A percentile compares a stretch with the other conserved stretches of the same genome.
Conservation (phyloP, 306 rosid species). For the Quercus glauca region DNA sequence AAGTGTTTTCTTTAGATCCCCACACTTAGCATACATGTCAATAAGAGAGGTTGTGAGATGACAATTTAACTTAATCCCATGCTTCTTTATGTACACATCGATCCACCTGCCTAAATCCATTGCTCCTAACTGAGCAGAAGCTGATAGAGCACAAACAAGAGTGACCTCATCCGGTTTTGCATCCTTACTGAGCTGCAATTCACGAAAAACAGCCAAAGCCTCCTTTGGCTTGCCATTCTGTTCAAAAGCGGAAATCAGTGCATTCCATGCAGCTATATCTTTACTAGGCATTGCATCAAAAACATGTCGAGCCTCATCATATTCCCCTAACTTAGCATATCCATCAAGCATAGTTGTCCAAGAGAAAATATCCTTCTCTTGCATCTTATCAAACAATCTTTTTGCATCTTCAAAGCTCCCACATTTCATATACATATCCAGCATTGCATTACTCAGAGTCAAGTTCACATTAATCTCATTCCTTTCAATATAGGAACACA, state of each 20-base stretch:
- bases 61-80: constrained; percentile 38
- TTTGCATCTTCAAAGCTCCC: constrained; percentile 48
- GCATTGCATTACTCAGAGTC: constrained; percentile 60
- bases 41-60: constrained; percentile 55
- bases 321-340: constrained; percentile 47
- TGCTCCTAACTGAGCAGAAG: constrained; percentile 65
- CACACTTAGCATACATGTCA: constrained; percentile 71
- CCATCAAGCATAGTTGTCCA: constrained; percentile 76
- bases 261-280: constrained; percentile 64
- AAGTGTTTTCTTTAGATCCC: constrained; percentile 53
- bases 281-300: constrained; percentile 50
- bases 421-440: constrained; percentile 64
- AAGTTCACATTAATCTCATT: constrained; percentile 36
- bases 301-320: constrained; percentile 35
- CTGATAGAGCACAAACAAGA: constrained; percentile 51
- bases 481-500: constrained; percentile 47
- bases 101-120: constrained; percentile 63
- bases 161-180: constrained; percentile 58
- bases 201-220: constrained; percentile 53
- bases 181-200: constrained; percentile 43
- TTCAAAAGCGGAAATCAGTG: constrained; percentile 54
- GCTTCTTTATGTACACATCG: constrained; percentile 48
- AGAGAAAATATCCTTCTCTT: constrained; percentile 58
- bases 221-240: constrained; percentile 60
- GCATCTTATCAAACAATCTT: constrained; percentile 51